phyloP scores from a whole-genome alignment of 805 yeast genomes.

The Kluyveromyces wickerhamii region DNA sequence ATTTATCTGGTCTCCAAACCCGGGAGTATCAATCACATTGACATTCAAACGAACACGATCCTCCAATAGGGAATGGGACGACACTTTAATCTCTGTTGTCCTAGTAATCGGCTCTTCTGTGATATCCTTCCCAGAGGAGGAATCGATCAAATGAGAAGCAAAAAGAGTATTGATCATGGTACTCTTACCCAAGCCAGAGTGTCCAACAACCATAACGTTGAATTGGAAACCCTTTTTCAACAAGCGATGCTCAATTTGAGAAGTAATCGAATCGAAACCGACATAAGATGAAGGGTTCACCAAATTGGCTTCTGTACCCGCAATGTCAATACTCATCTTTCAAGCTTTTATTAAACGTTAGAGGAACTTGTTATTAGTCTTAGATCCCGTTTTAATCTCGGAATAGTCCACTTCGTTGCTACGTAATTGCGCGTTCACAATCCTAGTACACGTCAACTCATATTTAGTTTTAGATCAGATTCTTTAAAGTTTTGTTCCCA shows the following conservation, averaged over 20 bases:
- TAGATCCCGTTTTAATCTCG: too few species aligned
- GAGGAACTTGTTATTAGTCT: too few species aligned
- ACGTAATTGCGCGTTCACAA: too few species aligned
- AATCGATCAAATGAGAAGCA: slow-evolving; percentile 66
- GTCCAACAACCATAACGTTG: slow-evolving; percentile 89
- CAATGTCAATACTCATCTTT: too few species aligned
- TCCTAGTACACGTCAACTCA: too few species aligned
- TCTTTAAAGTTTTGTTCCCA: too few species aligned
- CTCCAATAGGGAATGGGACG: slow-evolving; percentile 66
- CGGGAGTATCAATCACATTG: slow-evolving; percentile 93
- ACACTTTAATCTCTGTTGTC: slow-evolving; percentile 76
- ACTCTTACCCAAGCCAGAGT: slow-evolving; percentile 90
- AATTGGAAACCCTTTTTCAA: slow-evolving; percentile 91
- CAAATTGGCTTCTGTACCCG: not conserved
- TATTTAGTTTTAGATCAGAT: too few species aligned
- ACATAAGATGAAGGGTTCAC: slow-evolving; percentile 68
- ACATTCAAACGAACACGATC: slow-evolving; percentile 80
- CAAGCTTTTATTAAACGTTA: too few species aligned
- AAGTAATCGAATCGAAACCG: slow-evolving; percentile 94
- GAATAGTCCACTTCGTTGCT: too few species aligned
- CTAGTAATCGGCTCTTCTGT: slow-evolving; percentile 68
- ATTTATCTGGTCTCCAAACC: slow-evolving; percentile 94
- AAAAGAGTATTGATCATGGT: slow-evolving; percentile 88
- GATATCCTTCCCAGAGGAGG: slow-evolving; percentile 57
- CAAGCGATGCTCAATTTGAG: slow-evolving; percentile 87